Evolutionary conservation across 202 grass and related monocot species (phyloP).

Genomic region (Eragrostis tef): DNA sequence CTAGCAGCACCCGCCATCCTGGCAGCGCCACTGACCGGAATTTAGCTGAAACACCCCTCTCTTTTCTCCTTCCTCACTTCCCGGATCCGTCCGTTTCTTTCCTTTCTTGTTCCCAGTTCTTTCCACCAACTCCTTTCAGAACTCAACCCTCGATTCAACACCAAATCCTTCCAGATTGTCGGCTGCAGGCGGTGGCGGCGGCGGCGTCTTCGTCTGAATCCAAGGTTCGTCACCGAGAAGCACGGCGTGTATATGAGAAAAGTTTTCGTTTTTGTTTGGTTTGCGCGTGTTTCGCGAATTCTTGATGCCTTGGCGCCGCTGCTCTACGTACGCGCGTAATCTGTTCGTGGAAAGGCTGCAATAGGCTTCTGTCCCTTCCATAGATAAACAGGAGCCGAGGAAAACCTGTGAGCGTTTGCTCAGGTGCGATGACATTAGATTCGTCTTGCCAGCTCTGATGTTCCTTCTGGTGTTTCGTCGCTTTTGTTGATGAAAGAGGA

Average conservation of each 20-base stretch:
- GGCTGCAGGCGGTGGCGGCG: conserved; percentile 2
- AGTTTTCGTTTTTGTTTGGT: not conserved
- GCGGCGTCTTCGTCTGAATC: conserved; percentile 2
- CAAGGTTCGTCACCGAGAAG: conserved; percentile 39
- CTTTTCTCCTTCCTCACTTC: conserved; percentile 15
- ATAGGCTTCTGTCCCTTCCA: not conserved
- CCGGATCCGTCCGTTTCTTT: conserved; percentile 44
- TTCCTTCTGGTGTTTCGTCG: conserved; percentile 1
- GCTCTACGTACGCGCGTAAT: not conserved
- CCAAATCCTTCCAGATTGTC: conserved; percentile 28
- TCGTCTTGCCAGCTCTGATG: not conserved
- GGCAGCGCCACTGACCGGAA: conserved; percentile 40
- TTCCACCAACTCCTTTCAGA: conserved; percentile 47
- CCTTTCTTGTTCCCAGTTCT: conserved; percentile 21
- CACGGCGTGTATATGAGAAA: not conserved
- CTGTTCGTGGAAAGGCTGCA: conserved; percentile 42
- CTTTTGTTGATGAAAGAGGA: not conserved
- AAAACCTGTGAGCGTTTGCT: not conserved
- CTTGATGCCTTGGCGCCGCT: conserved; percentile 35
- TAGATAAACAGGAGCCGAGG: not conserved
- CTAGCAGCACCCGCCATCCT: conserved; percentile 22
- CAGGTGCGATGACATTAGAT: not conserved
- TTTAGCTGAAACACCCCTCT: conserved; percentile 41
- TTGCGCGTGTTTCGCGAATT: conserved; percentile 23
- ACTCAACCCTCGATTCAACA: not conserved